Conservation (phyloP, 2,329 filamentous ascomycete genomes). For the Verticillium longisporum region DNA sequence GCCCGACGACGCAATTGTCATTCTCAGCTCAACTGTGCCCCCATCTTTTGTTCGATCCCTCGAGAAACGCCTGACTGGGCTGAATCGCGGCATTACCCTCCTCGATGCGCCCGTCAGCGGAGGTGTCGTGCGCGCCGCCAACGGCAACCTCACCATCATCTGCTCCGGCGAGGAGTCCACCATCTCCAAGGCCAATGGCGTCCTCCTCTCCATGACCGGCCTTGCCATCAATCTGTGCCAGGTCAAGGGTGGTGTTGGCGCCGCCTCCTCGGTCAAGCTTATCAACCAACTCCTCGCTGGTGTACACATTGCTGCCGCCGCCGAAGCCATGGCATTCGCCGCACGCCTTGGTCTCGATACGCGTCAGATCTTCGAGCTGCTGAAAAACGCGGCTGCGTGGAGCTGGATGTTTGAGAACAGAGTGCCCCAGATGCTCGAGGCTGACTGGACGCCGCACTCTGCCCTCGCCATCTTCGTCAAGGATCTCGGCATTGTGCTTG, state of each 20-base stretch:
- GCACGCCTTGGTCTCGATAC: conserved; percentile 46
- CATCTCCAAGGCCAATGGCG: conserved; percentile 15
- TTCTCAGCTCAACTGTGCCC: conserved; percentile 28
- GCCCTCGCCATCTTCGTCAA: conserved; percentile 27
- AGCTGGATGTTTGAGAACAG: conserved; percentile 60
- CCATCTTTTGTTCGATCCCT: conserved; percentile 20
- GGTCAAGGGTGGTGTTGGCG: conserved; percentile 42
- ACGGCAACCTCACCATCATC: conserved; percentile 67
- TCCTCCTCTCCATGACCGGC: conserved; percentile 24
- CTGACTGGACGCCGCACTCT: conserved; percentile 39
- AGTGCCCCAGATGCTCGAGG: conserved; percentile 41
- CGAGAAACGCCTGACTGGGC: conserved; percentile 10
- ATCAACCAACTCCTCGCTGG: conserved; percentile 57
- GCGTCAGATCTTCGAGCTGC: conserved; percentile 29
- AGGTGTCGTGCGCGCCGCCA: conserved; percentile 35
- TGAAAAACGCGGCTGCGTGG: conserved; percentile 41
- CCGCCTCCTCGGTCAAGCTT: conserved; percentile 51
- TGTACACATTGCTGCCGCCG: conserved; percentile 54
- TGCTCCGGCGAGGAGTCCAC: conserved; percentile 43
- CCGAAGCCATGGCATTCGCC: conserved; percentile 55
- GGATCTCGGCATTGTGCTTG: conserved; percentile 24
- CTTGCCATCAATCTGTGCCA: conserved; percentile 27
- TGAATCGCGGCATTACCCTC: conserved; percentile 19
- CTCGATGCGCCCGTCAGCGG: conserved; percentile 22
- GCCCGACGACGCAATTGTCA: conserved; percentile 19